Evolutionary conservation across 805 yeast species (phyloP).

Genomic region (Kluyveromyces nonfermentans): DNA sequence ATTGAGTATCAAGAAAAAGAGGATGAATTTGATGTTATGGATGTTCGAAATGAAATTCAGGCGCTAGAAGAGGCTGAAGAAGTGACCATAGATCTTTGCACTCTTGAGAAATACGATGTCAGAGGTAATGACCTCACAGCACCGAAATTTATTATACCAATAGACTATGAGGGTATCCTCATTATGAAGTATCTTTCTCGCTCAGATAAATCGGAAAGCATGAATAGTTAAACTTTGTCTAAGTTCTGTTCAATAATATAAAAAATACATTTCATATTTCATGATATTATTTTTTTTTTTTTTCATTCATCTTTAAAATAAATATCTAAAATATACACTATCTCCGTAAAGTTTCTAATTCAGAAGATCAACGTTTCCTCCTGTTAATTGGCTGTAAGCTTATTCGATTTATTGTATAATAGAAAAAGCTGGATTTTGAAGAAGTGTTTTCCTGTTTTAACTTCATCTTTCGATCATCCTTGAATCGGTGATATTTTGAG

Average conservation of each 20-base stretch:
- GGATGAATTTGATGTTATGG: slow-evolving; percentile 82
- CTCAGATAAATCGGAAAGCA: background rate
- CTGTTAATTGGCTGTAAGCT: background rate
- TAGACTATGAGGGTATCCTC: slow-evolving; percentile 28
- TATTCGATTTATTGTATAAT: too few relatives aligned
- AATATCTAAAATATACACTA: too few relatives aligned
- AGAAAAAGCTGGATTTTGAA: background rate
- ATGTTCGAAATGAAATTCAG: slow-evolving; percentile 51
- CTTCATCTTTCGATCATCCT: background rate
- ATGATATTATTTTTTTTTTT: too few relatives aligned
- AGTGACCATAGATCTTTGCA: slow-evolving; percentile 51
- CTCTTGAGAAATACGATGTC: slow-evolving; percentile 57
- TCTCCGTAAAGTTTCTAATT: background rate
- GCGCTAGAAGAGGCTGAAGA: slow-evolving; percentile 57
- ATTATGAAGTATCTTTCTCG: slow-evolving; percentile 11
- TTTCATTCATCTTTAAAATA: too few relatives aligned
- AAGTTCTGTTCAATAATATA: too few relatives aligned
- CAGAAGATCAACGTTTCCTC: background rate
- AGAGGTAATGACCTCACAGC: slow-evolving; percentile 51
- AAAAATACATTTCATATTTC: background rate
- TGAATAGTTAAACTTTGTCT: too few relatives aligned
- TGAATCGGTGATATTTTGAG: background rate
- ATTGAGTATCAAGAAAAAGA: slow-evolving; percentile 80
- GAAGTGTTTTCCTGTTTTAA: background rate
- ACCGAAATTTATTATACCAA: slow-evolving; percentile 55